Base-by-base conservation (phyloP, 805 yeast species). In the Torulaspora delbrueckii region DNA sequence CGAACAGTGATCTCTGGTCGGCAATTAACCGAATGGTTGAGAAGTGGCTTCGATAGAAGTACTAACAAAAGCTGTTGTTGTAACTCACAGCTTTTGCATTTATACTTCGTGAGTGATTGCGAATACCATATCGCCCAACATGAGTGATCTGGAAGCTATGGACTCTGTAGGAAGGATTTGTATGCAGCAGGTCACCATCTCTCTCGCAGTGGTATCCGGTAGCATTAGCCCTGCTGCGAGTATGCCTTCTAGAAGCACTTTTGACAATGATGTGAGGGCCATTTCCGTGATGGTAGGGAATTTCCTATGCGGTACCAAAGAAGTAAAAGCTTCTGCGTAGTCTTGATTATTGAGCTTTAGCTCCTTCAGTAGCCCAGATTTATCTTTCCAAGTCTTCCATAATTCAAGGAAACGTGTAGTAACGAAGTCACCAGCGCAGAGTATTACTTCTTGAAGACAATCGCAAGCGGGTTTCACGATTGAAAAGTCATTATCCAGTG, bases 321-420 rank as follows among this genome's bases (percentile, higher is more conserved):
- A 23, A 12, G 18, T 44, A 31, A 16, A 12, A 12, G 5, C 42
- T 9, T 9, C 24, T 8, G 12, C 14, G 13, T 26, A 7, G 9
- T 18, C 16, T 24, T 35, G 9, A 19, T 40, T 35, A 8, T 34
- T 26, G 6, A 26, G 23, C 24, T 22, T 10, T 9, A 51, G 35
- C 31, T 53, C 55, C 32, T 42, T 41, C 12, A 60, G 27, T 2
- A 62, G 45, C 5, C 23, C 18, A 3, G 60, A 57, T 6, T 47
- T 42, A 5, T 37, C 35, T 12, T 51, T 43, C 43, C 57, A 45
- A n/a, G 31, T 36, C 9, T 38, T 44, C 67, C 67, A 63, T 4
- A 62, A 40, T 5, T 60, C 65, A 7, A 56, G 42, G 45, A 63
- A 63, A 37, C 67, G 50, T 36, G 55, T 60, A 8, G 60, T 38